Percentiles rank a stretch among this genome's conserved stretches.
phyloP scores from a whole-genome alignment of 768 basidiomycete genomes.

The Psilocybe subaeruginosa region DNA sequence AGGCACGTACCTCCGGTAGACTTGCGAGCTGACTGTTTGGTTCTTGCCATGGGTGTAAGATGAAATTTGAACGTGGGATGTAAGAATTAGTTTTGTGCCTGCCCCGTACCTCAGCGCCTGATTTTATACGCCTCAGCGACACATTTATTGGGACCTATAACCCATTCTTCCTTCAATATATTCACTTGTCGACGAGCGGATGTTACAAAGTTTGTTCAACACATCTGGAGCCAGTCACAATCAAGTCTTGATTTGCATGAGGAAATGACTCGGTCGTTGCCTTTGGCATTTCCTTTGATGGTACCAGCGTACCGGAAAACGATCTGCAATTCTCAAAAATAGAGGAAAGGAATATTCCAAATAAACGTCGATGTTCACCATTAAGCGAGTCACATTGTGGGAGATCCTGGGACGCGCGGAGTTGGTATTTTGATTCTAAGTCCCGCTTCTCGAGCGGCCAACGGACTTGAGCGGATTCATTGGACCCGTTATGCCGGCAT shows the following conservation, averaged over 20 bases:
- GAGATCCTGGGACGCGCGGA: too few relatives aligned
- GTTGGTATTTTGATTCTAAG: too few relatives aligned
- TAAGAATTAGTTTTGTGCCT: background rate
- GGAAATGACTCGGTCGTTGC: too few relatives aligned
- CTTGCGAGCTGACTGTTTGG: constrained; percentile 75
- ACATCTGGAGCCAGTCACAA: background rate
- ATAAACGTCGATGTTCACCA: too few relatives aligned
- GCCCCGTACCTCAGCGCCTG: background rate
- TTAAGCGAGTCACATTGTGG: too few relatives aligned
- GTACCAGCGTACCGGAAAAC: too few relatives aligned
- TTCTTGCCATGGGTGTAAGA: constrained; percentile 56
- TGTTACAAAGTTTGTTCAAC: background rate
- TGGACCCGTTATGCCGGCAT: background rate
- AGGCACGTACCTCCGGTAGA: constrained; percentile 58
- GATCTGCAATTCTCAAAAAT: too few relatives aligned
- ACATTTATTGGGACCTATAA: background rate
- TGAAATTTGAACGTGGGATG: background rate
- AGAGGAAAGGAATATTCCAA: too few relatives aligned
- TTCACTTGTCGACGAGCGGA: background rate
- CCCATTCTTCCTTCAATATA: too few relatives aligned
- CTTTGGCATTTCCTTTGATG: too few relatives aligned
- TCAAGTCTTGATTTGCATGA: too few relatives aligned
- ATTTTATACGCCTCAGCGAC: background rate
- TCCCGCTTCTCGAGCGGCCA: too few relatives aligned
- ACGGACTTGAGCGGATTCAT: background rate